phyloP scores from a whole-genome alignment of 306 rosid genomes.

The Gynostemma pentaphyllum region DNA sequence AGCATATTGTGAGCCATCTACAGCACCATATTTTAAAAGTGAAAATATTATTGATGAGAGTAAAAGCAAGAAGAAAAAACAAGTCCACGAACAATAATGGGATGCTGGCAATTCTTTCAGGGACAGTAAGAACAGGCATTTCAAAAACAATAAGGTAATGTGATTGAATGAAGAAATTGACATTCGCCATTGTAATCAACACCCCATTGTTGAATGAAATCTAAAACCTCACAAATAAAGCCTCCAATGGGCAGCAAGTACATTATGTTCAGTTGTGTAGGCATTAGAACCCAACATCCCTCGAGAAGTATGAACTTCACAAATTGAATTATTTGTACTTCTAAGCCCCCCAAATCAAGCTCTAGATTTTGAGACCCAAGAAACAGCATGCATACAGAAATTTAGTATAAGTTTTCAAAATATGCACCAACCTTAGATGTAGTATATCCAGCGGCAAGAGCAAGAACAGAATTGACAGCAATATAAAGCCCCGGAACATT shows the following conservation, averaged over 20 bases:
- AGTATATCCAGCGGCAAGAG: constrained; percentile 99
- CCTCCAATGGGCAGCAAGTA: not conserved
- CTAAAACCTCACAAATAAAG: not conserved
- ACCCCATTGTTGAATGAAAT: not conserved
- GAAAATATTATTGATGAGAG: not conserved
- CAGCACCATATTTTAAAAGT: not conserved
- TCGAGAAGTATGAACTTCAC: not conserved
- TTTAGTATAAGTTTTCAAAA: not conserved
- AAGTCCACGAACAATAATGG: not conserved
- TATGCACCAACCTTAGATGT: constrained; percentile 75
- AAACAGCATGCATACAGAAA: not conserved
- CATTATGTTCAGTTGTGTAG: not conserved
- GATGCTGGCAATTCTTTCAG: not conserved
- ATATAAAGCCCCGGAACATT: constrained; percentile 97
- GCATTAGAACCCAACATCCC: not conserved
- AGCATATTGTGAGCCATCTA: not conserved
- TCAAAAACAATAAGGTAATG: not conserved
- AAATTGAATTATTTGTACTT: not conserved
- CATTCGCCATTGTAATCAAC: not conserved
- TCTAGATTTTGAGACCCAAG: constrained; percentile 5
- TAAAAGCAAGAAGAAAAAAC: not conserved
- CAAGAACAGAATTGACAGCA: constrained; percentile 94
- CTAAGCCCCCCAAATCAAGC: not conserved
- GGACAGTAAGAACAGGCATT: not conserved
- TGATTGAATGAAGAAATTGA: not conserved